Evolutionary conservation across 2,329 filamentous ascomycete genomes (phyloP).

Genomic region (Cercospora citrullina): DNA sequence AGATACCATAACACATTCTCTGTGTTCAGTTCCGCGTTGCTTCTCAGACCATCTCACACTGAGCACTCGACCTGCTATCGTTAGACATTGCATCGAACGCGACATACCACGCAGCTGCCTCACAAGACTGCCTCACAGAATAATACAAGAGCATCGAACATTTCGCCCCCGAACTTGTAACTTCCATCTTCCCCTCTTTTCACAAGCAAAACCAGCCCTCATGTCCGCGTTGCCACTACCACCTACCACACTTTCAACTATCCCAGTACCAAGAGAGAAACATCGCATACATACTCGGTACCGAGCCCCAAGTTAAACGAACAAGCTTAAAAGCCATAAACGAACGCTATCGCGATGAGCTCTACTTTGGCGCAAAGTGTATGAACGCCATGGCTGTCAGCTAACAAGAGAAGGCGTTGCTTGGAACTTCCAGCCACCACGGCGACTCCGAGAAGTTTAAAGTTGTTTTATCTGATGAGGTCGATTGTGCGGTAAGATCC

Average conservation of each 20-base stretch:
- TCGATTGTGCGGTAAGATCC: background rate
- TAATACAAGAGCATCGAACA: background rate
- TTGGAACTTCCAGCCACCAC: background rate
- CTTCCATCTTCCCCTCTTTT: background rate
- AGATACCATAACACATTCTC: background rate
- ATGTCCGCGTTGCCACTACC: too few relatives aligned
- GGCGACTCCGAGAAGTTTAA: background rate
- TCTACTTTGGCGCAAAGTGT: background rate
- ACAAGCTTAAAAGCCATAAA: background rate
- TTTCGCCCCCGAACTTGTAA: background rate
- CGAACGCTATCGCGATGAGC: background rate
- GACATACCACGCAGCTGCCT: background rate
- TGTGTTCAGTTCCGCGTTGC: background rate
- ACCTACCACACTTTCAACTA: too few relatives aligned
- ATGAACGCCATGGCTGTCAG: background rate
- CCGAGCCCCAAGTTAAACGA: background rate
- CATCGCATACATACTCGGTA: too few relatives aligned
- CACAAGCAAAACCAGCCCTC: background rate
- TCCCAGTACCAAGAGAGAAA: too few relatives aligned
- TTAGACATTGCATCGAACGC: background rate
- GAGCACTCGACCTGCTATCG: too few relatives aligned
- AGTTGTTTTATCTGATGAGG: background rate
- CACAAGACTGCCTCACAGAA: background rate
- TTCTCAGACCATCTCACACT: background rate
- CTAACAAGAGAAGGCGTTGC: background rate